A percentile compares a stretch with the other conserved stretches of the same genome.
Conservation (phyloP, 768 basidiomycete species). For the Lyophyllum atratum region DNA sequence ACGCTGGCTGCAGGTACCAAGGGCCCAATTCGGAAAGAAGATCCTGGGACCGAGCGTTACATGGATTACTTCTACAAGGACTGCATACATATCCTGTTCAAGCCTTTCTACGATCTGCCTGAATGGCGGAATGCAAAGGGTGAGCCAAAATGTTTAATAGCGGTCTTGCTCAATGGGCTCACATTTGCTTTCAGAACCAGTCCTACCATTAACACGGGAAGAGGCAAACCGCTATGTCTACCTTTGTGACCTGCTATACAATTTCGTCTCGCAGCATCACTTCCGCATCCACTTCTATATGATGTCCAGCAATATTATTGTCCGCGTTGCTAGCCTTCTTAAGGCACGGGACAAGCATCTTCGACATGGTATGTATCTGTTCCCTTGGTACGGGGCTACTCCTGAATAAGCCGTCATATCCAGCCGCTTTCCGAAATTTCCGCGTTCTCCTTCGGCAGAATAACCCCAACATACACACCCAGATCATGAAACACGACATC, state of each 20-base stretch:
- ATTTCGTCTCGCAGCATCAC: slow-evolving; percentile 84
- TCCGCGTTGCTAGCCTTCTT: slow-evolving; percentile 75
- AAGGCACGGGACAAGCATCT: slow-evolving; percentile 89
- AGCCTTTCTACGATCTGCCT: slow-evolving; percentile 73
- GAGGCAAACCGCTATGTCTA: slow-evolving; percentile 84
- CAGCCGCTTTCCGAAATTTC: slow-evolving; percentile 93
- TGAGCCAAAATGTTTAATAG: slow-evolving; percentile 10
- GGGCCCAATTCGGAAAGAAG: slow-evolving; percentile 65
- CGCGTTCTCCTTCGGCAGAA: slow-evolving; percentile 81
- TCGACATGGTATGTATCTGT: slow-evolving; percentile 69
- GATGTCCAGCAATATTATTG: slow-evolving; percentile 75
- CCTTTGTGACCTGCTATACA: slow-evolving; percentile 89
- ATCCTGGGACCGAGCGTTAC: slow-evolving; percentile 85
- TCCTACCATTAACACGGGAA: slow-evolving; percentile 65
- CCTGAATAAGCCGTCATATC: slow-evolving; percentile 13
- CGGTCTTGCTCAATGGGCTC: background rate
- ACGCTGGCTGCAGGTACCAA: slow-evolving; percentile 38
- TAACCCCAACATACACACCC: slow-evolving; percentile 71
- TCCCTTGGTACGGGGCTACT: background rate
- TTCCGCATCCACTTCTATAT: slow-evolving; percentile 93
- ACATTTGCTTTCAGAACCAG: slow-evolving; percentile 40
- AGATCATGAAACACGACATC: slow-evolving; percentile 84
- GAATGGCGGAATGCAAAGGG: slow-evolving; percentile 52
- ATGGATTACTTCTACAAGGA: slow-evolving; percentile 92
- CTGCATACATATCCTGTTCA: slow-evolving; percentile 76